These are phyloP conservation scores for Cymbidium sinense DNA, from an alignment of 106 monocot species.

Conservation along the genomic window DNA sequence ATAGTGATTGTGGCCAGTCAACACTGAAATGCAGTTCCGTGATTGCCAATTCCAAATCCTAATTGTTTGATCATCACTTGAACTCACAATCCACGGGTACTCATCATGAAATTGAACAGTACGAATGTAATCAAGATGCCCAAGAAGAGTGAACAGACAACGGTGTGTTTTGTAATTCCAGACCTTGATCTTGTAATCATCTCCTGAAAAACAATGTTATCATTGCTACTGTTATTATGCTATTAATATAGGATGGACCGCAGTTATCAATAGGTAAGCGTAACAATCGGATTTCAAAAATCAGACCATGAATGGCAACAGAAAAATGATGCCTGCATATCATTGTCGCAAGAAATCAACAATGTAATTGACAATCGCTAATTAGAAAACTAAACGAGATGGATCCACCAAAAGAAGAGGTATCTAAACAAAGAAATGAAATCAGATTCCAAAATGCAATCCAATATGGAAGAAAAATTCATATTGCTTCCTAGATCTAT, in stretches of 20 bases:
- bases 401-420: not conserved
- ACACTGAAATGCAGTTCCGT: constrained; percentile 45
- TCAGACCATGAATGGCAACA: no score
- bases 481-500: no score
- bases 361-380: no score
- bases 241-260: no score
- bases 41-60: constrained; percentile 78
- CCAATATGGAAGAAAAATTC: no score
- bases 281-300: no score
- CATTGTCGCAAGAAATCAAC: no score
- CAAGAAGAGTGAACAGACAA: constrained; percentile 63
- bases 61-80: constrained; percentile 73
- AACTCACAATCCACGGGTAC: constrained; percentile 63
- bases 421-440: no score
- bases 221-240: not conserved
- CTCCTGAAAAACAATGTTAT: constrained; percentile 31
- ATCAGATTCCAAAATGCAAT: no score
- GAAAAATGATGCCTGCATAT: not conserved
- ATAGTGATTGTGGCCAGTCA: constrained; percentile 65
- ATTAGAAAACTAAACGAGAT: no score
- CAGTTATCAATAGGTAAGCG: no score
- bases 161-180: constrained; percentile 67
- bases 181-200: constrained; percentile 77
- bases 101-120: constrained; percentile 72
- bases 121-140: constrained; percentile 70